A percentile compares a stretch with the other conserved stretches of the same genome.
These are phyloP conservation scores for Xylariaceae sp. DNA, from an alignment of 2,329 filamentous ascomycete genomes.

Conservation along the genomic window DNA sequence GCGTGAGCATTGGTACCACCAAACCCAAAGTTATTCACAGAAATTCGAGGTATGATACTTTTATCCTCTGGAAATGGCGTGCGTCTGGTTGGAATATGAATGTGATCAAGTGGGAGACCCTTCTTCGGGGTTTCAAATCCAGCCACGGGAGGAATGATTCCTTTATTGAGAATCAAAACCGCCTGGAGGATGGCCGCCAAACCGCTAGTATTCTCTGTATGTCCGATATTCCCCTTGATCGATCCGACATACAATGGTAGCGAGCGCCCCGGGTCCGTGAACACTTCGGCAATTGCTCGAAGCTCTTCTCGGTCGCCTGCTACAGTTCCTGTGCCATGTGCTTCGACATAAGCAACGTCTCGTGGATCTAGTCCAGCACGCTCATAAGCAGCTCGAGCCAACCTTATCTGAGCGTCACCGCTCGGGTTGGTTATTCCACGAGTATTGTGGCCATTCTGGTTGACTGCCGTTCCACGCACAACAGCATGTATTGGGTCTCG, in stretches of 20 bases:
- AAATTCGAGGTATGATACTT: slow-evolving; percentile 2
- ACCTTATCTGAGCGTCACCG: slow-evolving; percentile 17
- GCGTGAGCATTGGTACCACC: slow-evolving; percentile 16
- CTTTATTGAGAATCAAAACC: slow-evolving; percentile 9
- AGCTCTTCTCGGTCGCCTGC: slow-evolving; percentile 17
- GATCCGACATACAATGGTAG: slow-evolving; percentile 16
- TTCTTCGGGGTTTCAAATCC: slow-evolving; percentile 14
- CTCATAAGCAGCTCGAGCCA: slow-evolving; percentile 19
- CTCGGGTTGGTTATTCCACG: slow-evolving; percentile 33
- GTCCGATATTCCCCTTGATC: slow-evolving; percentile 21
- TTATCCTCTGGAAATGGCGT: not conserved
- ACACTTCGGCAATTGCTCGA: slow-evolving; percentile 9
- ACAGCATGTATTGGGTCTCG: slow-evolving; percentile 26
- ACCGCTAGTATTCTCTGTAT: slow-evolving; percentile 20
- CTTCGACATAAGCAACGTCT: slow-evolving; percentile 24
- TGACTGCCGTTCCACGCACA: slow-evolving; percentile 34
- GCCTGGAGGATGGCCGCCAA: slow-evolving; percentile 20
- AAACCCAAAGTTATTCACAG: slow-evolving; percentile 17
- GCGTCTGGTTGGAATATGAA: slow-evolving; percentile 5
- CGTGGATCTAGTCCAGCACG: slow-evolving; percentile 14
- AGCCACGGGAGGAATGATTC: slow-evolving; percentile 12
- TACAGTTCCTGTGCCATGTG: slow-evolving; percentile 25
- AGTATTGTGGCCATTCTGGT: slow-evolving; percentile 37
- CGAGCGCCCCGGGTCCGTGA: not conserved
- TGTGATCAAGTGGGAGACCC: slow-evolving; percentile 11